Evolutionary conservation across 2,329 filamentous ascomycete species (phyloP), one percentile per base, ranked within the genome.

Genomic region (Cladosporium sp.): DNA sequence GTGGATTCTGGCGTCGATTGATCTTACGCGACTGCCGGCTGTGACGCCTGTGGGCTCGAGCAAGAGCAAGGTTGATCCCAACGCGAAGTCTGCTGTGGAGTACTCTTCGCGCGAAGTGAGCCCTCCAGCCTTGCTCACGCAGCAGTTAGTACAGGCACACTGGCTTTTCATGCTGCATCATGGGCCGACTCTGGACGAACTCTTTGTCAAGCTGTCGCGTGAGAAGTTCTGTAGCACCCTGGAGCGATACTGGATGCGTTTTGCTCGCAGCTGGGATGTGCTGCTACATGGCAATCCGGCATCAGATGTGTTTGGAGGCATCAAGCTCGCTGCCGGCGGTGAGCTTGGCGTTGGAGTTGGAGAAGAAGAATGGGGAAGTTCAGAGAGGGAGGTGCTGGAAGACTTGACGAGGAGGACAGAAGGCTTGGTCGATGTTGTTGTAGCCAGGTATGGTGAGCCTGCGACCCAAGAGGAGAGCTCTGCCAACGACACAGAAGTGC

Each of bases 1-100:
- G 95, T 99, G 96, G 96, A 89, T 98, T 68, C 82, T 98, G 67
- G 93, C 92, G 89, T 92, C 90, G 58, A 87, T 97, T 75, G 90
- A 95, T 75, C 83, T 97, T 44, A 97, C 92, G 30, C 88, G 88
- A 66, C 82, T 93, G 4, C 88, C 89, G 24, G 82, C 84, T 7
- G 70, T 59, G 44, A 69, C 41, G 41, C 75, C 68, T 67, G 74
- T 64, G 59, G 73, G 68, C 34, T 34, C 64, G 26, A 66, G 52
- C 44, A 63, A 69, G 28, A 59, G 66, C 2, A 73, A 72, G 52
- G 14, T n/a, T 7, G 58, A 67, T 8, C 66, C 69, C 26, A 32
- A 55, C 49, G 54, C 68, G 6, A 71, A 71, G 32, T 79, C 81
- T 41, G 78, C n/a, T n/a, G n/a, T 88, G 66, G 92, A 97, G 78